A percentile compares a stretch with the other conserved stretches of the same genome.
phyloP scores from a whole-genome alignment of 1,284 basidiomycete genomes.

The Sporisorium scitamineum region DNA sequence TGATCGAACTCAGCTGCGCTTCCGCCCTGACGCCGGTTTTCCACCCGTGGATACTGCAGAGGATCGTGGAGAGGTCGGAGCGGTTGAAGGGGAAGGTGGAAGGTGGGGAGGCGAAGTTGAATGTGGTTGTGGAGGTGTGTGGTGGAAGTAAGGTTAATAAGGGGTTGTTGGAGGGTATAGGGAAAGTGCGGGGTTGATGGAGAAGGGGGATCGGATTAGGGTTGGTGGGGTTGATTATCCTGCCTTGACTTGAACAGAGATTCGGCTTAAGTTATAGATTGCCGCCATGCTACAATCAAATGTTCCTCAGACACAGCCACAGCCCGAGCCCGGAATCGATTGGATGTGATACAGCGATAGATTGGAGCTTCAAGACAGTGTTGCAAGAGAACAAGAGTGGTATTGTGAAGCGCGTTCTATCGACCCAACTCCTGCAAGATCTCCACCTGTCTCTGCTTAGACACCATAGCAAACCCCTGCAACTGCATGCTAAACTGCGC shows the following conservation, averaged over 20 bases:
- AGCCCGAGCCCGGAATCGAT: not conserved
- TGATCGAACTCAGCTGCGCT: slow-evolving; percentile 64
- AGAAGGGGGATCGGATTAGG: slow-evolving; percentile 9
- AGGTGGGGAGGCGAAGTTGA: slow-evolving; percentile 16
- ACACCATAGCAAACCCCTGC: slow-evolving; percentile 77
- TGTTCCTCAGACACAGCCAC: too few species aligned
- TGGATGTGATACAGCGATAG: too few species aligned
- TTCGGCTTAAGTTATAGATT: too few species aligned
- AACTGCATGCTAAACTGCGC: slow-evolving; percentile 82
- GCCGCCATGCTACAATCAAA: too few species aligned
- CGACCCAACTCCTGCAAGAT: slow-evolving; percentile 60
- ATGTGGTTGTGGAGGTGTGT: slow-evolving; percentile 63
- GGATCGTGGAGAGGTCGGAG: slow-evolving; percentile 10
- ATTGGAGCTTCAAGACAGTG: too few species aligned
- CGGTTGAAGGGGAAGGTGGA: slow-evolving; percentile 8
- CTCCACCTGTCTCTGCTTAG: slow-evolving; percentile 49
- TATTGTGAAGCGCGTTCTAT: not conserved
- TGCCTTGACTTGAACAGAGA: not conserved
- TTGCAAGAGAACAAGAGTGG: too few species aligned
- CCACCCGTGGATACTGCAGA: slow-evolving; percentile 40
- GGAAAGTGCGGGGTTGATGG: slow-evolving; percentile 8
- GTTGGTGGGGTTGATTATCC: slow-evolving; percentile 23
- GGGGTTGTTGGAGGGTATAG: slow-evolving; percentile 24
- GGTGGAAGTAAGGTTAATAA: slow-evolving; percentile 55
- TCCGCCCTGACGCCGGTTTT: slow-evolving; percentile 53